Evolutionary conservation across 2,329 filamentous ascomycete species (phyloP).

Genomic region (Ceratocystis harringtonii): DNA sequence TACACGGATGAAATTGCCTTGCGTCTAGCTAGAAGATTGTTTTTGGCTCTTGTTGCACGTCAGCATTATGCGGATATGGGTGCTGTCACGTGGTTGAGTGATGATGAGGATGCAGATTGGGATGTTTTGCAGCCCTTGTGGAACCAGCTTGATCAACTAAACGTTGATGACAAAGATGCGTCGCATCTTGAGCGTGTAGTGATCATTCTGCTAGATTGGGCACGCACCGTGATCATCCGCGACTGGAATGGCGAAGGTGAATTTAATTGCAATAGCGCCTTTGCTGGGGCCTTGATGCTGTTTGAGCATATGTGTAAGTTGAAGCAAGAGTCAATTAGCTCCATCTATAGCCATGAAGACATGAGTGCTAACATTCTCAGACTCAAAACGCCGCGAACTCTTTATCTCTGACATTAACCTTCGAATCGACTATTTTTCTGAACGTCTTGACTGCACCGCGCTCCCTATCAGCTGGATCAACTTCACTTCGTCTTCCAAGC

Average conservation of each 20-base stretch:
- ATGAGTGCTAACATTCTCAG: constrained; percentile 25
- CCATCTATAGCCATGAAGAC: neutral
- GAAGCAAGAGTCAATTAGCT: neutral
- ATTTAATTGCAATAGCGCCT: constrained; percentile 52
- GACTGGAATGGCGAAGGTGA: constrained; percentile 67
- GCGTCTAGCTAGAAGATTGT: constrained; percentile 42
- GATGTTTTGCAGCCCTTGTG: constrained; percentile 36
- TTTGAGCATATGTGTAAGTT: constrained; percentile 56
- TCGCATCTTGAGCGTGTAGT: constrained; percentile 15
- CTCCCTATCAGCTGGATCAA: constrained; percentile 59
- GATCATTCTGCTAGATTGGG: constrained; percentile 49
- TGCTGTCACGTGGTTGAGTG: constrained; percentile 17
- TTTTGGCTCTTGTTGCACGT: constrained; percentile 40
- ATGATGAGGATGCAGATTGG: constrained; percentile 26
- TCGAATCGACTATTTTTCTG: constrained; percentile 57
- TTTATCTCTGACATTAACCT: constrained; percentile 56
- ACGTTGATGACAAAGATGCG: constrained; percentile 22
- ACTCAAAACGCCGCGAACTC: constrained; percentile 47
- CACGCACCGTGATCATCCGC: constrained; percentile 56
- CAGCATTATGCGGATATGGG: constrained; percentile 35
- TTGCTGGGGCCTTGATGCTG: constrained; percentile 63
- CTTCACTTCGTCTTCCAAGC: constrained; percentile 44
- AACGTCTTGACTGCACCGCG: constrained; percentile 58
- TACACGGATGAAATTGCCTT: constrained; percentile 47
- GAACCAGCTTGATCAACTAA: constrained; percentile 38